Percentiles rank a stretch among this genome's conserved stretches.
Conservation (phyloP, 306 rosid species). For the Quercus alba region DNA sequence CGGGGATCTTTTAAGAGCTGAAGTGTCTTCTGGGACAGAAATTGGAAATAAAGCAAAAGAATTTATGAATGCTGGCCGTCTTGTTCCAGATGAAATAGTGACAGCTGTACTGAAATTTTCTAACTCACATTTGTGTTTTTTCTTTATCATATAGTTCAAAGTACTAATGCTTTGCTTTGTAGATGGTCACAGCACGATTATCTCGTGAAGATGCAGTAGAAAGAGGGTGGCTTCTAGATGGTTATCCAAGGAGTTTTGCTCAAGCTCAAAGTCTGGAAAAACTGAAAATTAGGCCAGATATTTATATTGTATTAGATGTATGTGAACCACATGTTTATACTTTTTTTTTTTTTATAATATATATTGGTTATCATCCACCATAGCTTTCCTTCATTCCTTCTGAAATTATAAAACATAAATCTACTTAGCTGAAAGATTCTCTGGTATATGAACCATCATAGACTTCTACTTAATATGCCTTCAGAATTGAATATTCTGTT, state of each 20-base stretch:
- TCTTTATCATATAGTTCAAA: conserved; percentile 15
- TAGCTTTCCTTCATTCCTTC: conserved; percentile 15
- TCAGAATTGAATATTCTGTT: neutral
- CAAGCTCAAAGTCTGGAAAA: conserved; percentile 82
- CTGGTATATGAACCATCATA: neutral
- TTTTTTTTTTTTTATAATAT: neutral
- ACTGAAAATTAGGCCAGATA: conserved; percentile 72
- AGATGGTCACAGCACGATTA: conserved; percentile 85
- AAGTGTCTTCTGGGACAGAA: conserved; percentile 81
- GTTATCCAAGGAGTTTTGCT: conserved; percentile 70
- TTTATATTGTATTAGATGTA: conserved; percentile 77
- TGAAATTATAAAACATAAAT: neutral
- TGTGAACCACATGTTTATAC: conserved; percentile 25
- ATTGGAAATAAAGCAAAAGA: conserved; percentile 90
- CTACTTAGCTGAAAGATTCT: neutral
- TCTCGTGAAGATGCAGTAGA: conserved; percentile 59
- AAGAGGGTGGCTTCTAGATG: conserved; percentile 98
- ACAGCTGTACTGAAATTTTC: conserved; percentile 55
- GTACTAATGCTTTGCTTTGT: conserved; percentile 12
- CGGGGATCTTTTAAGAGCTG: conserved; percentile 87
- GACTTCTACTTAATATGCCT: neutral
- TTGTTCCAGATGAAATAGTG: conserved; percentile 95
- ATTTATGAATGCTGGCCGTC: conserved; percentile 77
- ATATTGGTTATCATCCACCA: conserved; percentile 2
- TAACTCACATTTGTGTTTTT: neutral